Percentiles rank a stretch among this genome's conserved stretches.
phyloP scores from a whole-genome alignment of 2,329 filamentous ascomycete species.

The Sporothrix pallida region DNA sequence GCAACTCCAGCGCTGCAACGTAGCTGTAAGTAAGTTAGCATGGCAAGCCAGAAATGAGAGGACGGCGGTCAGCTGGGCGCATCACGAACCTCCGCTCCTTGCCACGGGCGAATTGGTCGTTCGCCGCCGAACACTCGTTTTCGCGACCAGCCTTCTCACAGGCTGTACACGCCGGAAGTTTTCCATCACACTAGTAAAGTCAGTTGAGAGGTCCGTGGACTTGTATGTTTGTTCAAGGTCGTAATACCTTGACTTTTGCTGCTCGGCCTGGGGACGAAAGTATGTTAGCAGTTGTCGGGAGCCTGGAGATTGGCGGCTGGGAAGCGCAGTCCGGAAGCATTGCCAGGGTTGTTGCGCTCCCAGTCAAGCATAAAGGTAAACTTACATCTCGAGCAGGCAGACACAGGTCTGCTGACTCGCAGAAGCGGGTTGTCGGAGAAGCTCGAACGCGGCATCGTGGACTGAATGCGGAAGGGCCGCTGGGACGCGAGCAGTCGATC shows the following conservation, averaged over 20 bases:
- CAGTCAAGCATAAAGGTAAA: slow-evolving; percentile 26
- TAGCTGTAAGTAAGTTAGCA: slow-evolving; percentile 60
- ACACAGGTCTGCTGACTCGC: slow-evolving; percentile 77
- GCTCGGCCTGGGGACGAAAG: slow-evolving; percentile 64
- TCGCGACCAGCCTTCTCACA: slow-evolving; percentile 90
- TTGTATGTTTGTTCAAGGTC: too few species aligned
- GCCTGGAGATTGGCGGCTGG: background rate
- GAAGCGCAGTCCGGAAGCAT: too few species aligned
- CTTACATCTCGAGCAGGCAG: slow-evolving; percentile 77
- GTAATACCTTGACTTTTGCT: slow-evolving; percentile 84
- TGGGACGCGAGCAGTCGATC: background rate
- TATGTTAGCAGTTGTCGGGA: slow-evolving; percentile 8
- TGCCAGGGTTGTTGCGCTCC: too few species aligned
- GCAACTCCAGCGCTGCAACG: slow-evolving; percentile 90
- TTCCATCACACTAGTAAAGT: slow-evolving; percentile 78
- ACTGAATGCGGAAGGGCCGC: background rate
- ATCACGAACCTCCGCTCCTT: slow-evolving; percentile 80
- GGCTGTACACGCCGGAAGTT: slow-evolving; percentile 90
- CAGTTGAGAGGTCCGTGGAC: background rate
- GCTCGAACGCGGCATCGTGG: slow-evolving; percentile 49
- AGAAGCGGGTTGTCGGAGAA: slow-evolving; percentile 62
- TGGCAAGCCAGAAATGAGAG: slow-evolving; percentile 35
- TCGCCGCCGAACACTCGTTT: slow-evolving; percentile 88
- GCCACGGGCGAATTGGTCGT: slow-evolving; percentile 92
- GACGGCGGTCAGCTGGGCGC: background rate